Evolutionary conservation across 192 early-diverging fungal genomes (phyloP).

Genomic region (Thoreauomyces humboldtii): DNA sequence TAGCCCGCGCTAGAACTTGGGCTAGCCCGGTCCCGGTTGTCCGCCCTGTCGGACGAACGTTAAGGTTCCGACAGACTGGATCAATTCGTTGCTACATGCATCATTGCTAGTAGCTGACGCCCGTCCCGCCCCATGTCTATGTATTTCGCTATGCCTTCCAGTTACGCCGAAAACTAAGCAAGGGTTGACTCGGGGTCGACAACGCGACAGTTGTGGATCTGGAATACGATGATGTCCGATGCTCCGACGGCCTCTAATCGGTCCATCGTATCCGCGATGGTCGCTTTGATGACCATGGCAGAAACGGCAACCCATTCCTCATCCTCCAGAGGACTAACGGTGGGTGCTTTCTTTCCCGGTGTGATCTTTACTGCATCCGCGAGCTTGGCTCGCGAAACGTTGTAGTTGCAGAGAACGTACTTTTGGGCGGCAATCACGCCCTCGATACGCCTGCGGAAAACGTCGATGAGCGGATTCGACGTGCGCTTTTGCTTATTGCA

Average conservation of each 20-base stretch:
- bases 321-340: constrained; percentile 81
- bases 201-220: constrained; percentile 40
- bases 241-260: constrained; percentile 80
- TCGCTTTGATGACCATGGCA: constrained; percentile 81
- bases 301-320: constrained; percentile 86
- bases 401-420: constrained; percentile 91
- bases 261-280: constrained; percentile 88
- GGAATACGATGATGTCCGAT: constrained; percentile 79
- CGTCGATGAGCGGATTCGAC: constrained; percentile 75
- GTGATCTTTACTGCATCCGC: constrained; percentile 70
- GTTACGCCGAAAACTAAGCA: too few relatives aligned
- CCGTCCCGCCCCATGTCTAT: too few relatives aligned
- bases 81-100: too few relatives aligned
- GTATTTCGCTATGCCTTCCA: too few relatives aligned
- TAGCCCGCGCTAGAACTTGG: too few relatives aligned
- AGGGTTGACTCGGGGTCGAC: too few relatives aligned
- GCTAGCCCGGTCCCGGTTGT: too few relatives aligned
- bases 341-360: constrained; percentile 91
- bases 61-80: too few relatives aligned
- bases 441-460: constrained; percentile 78
- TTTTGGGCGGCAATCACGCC: constrained; percentile 86
- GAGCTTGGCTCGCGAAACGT: constrained; percentile 69
- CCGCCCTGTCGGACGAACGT: too few relatives aligned
- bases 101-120: too few relatives aligned
- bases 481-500: constrained; percentile 69